These are phyloP conservation scores for Lophiotrema nucula DNA, from an alignment of 495 filamentous ascomycete genomes.

Conservation along the genomic window DNA sequence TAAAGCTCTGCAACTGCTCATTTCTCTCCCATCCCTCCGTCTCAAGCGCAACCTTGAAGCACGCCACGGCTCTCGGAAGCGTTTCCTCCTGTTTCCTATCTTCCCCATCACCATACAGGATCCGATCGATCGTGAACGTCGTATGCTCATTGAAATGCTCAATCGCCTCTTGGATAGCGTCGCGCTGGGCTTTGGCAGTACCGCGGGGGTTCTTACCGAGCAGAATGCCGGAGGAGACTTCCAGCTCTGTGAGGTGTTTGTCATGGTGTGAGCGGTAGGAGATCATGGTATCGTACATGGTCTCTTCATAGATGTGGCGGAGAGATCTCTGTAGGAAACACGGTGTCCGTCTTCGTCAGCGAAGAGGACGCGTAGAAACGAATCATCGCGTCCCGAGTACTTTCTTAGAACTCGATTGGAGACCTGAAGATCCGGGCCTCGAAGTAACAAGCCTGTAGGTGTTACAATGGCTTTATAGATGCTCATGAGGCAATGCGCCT, in stretches of 20 bases:
- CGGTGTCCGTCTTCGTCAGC: constrained; percentile 72
- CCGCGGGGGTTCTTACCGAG: constrained; percentile 58
- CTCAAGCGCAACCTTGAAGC: constrained; percentile 37
- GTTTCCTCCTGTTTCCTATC: constrained; percentile 39
- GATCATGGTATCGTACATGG: constrained; percentile 47
- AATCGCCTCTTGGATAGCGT: constrained; percentile 58
- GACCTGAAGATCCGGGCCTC: constrained; percentile 67
- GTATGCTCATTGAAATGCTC: background rate
- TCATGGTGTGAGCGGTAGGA: constrained; percentile 57
- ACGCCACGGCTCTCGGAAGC: constrained; percentile 51
- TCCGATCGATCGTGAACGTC: constrained; percentile 31
- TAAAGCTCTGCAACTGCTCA: constrained; percentile 13
- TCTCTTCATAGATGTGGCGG: constrained; percentile 65
- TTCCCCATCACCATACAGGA: constrained; percentile 42
- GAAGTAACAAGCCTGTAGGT: constrained; percentile 61
- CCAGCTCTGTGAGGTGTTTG: constrained; percentile 63
- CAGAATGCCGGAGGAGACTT: constrained; percentile 74
- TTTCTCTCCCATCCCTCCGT: constrained; percentile 4
- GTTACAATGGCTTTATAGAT: constrained; percentile 49
- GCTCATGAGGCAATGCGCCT: background rate
- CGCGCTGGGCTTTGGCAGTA: constrained; percentile 55
- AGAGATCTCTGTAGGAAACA: constrained; percentile 54
- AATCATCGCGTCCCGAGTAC: constrained; percentile 61
- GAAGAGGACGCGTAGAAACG: constrained; percentile 70
- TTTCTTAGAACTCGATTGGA: constrained; percentile 74